phyloP scores from a whole-genome alignment of 345 rosid genomes.

The Euclidium syriacum region DNA sequence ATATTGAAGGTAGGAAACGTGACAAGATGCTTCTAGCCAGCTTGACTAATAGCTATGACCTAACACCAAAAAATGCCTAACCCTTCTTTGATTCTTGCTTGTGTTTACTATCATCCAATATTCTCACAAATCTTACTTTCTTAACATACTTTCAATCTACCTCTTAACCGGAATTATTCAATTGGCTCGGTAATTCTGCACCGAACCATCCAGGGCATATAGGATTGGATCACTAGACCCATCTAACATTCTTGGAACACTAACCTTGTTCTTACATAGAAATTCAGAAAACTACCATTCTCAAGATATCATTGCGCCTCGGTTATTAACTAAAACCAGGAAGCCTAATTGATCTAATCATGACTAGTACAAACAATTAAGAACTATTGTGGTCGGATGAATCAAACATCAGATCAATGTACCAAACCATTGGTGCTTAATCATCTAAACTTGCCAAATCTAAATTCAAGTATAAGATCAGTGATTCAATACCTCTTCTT shows the following conservation, averaged over 20 bases:
- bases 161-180: background rate
- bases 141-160: background rate
- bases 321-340: background rate
- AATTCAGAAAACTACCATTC: conserved; percentile 1
- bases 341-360: background rate
- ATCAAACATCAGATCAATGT: background rate
- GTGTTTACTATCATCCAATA: background rate
- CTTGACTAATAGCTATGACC: background rate
- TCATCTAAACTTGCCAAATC: conserved; percentile 3
- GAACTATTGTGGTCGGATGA: background rate
- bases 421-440: background rate
- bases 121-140: background rate
- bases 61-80: background rate
- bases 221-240: background rate
- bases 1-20: conserved; percentile 19
- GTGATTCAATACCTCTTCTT: conserved; percentile 62
- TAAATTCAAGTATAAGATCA: background rate
- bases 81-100: conserved; percentile 5
- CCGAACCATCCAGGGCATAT: background rate
- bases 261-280: background rate
- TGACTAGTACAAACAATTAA: background rate
- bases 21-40: conserved; percentile 15
- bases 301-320: background rate
- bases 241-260: background rate
- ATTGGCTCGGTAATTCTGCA: background rate